Percentiles rank a stretch among this genome's conserved stretches.
Conservation (phyloP, 2,329 filamentous ascomycete species). For the Xylariaceae sp. region DNA sequence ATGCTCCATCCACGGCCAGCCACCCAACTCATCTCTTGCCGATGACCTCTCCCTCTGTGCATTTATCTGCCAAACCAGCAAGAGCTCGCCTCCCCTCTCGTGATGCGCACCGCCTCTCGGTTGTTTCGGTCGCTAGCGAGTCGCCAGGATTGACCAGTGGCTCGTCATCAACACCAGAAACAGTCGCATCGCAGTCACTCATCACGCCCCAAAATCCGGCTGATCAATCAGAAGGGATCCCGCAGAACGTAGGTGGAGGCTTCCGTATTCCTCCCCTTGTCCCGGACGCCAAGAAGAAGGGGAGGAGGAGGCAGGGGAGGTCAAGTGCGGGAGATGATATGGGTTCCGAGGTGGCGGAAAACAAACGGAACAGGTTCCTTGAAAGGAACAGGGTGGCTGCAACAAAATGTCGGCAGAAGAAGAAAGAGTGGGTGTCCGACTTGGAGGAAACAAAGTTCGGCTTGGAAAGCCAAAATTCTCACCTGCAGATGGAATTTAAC, state of each 20-base stretch:
- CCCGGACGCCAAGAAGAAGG: slow-evolving; percentile 16
- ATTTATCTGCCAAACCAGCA: slow-evolving; percentile 6
- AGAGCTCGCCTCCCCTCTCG: slow-evolving; percentile 8
- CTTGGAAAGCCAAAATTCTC: slow-evolving; percentile 40
- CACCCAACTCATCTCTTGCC: slow-evolving; percentile 4
- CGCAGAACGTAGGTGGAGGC: not conserved
- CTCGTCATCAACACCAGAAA: slow-evolving; percentile 23
- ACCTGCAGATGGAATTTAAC: slow-evolving; percentile 40
- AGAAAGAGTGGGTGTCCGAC: slow-evolving; percentile 49
- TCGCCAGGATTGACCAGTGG: slow-evolving; percentile 20
- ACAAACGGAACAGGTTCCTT: slow-evolving; percentile 54
- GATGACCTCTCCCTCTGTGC: not conserved
- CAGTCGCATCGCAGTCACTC: slow-evolving; percentile 17
- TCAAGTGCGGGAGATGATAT: too few relatives aligned
- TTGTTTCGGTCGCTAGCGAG: slow-evolving; percentile 3
- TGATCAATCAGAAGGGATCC: not conserved
- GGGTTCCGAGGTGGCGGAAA: slow-evolving; percentile 12
- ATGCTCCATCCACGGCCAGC: slow-evolving; percentile 9
- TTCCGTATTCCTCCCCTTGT: not conserved
- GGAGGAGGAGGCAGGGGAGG: slow-evolving; percentile 16
- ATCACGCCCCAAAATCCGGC: slow-evolving; percentile 18
- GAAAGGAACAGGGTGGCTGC: slow-evolving; percentile 70
- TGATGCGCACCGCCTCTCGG: slow-evolving; percentile 6
- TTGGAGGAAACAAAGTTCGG: slow-evolving; percentile 41
- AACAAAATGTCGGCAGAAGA: slow-evolving; percentile 69